A percentile compares a stretch with the other conserved stretches of the same genome.
Evolutionary conservation across 306 rosid genomes (phyloP).

Genomic region (Bauhinia variegata): DNA sequence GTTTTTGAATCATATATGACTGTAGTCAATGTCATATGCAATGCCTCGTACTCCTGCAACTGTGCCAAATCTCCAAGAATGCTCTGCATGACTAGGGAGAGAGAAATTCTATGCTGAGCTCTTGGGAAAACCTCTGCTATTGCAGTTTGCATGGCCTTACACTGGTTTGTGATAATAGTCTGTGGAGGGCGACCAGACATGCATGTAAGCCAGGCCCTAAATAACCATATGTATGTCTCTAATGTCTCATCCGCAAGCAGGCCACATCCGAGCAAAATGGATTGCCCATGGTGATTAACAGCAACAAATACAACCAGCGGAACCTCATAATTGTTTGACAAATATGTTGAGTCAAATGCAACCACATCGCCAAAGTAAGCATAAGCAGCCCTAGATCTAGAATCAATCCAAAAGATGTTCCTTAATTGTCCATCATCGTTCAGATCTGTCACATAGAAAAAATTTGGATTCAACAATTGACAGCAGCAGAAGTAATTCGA

Average conservation of each 20-base stretch:
- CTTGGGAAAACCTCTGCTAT: slow-evolving; percentile 90
- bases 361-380: slow-evolving; percentile 79
- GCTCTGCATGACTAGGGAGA: slow-evolving; percentile 65
- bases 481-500: slow-evolving; percentile 62
- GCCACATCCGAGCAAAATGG: slow-evolving; percentile 79
- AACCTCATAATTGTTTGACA: slow-evolving; percentile 77
- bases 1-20: slow-evolving; percentile 58
- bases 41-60: slow-evolving; percentile 65
- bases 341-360: slow-evolving; percentile 73
- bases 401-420: slow-evolving; percentile 89
- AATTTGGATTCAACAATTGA: slow-evolving; percentile 75
- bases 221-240: slow-evolving; percentile 84
- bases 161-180: slow-evolving; percentile 71
- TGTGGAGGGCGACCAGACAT: slow-evolving; percentile 96
- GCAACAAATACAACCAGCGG: slow-evolving; percentile 83
- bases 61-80: slow-evolving; percentile 65
- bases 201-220: slow-evolving; percentile 96
- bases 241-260: slow-evolving; percentile 79
- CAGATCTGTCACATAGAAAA: slow-evolving; percentile 86
- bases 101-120: slow-evolving; percentile 76
- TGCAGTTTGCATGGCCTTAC: slow-evolving; percentile 74
- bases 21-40: slow-evolving; percentile 61
- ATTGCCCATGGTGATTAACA: slow-evolving; percentile 85
- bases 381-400: slow-evolving; percentile 86
- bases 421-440: slow-evolving; percentile 82